Percentiles rank a stretch among this genome's conserved stretches.
These are phyloP conservation scores for Penicillium sp. DNA, from an alignment of 2,329 filamentous ascomycete species.

Conservation along the genomic window DNA sequence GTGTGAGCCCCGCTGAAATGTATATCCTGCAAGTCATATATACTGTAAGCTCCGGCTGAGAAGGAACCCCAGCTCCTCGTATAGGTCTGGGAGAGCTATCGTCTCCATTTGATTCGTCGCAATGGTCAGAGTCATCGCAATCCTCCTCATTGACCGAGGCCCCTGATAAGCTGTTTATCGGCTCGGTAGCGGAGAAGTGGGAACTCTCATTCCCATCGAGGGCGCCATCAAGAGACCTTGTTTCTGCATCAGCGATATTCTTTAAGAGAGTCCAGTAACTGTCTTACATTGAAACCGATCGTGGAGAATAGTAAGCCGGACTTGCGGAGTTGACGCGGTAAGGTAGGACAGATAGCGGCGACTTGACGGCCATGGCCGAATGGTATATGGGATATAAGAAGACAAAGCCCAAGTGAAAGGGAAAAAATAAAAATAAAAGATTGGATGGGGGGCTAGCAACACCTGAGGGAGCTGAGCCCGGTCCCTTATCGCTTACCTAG, in stretches of 20 bases:
- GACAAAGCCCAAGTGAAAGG: constrained; percentile 1
- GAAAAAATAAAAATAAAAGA: constrained; percentile 5
- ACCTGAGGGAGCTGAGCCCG: constrained; percentile 1
- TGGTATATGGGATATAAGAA: background rate
- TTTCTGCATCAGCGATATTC: constrained; percentile 3
- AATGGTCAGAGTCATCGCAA: background rate
- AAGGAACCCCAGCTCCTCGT: constrained; percentile 1
- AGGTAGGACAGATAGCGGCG: constrained; percentile 21
- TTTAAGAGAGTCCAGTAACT: background rate
- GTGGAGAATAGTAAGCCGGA: constrained; percentile 9
- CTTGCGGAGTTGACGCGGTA: constrained; percentile 13
- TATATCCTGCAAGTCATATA: background rate
- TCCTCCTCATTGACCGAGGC: constrained; percentile 1
- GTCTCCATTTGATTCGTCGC: background rate
- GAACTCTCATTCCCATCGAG: constrained; percentile 5
- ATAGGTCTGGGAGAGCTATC: constrained; percentile 1
- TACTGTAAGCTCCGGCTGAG: constrained; percentile 22
- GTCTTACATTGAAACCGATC: constrained; percentile 19
- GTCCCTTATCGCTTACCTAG: constrained; percentile 8
- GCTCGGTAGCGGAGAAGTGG: constrained; percentile 1
- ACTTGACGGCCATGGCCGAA: constrained; percentile 24
- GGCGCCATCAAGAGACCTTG: constrained; percentile 15
- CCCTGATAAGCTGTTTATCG: constrained; percentile 3
- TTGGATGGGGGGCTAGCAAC: constrained; percentile 2
- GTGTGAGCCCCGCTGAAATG: background rate